A percentile compares a stretch with the other conserved stretches of the same genome.
These are phyloP conservation scores for Penicillium waksmanii DNA, from an alignment of 495 filamentous ascomycete genomes.

Conservation along the genomic window DNA sequence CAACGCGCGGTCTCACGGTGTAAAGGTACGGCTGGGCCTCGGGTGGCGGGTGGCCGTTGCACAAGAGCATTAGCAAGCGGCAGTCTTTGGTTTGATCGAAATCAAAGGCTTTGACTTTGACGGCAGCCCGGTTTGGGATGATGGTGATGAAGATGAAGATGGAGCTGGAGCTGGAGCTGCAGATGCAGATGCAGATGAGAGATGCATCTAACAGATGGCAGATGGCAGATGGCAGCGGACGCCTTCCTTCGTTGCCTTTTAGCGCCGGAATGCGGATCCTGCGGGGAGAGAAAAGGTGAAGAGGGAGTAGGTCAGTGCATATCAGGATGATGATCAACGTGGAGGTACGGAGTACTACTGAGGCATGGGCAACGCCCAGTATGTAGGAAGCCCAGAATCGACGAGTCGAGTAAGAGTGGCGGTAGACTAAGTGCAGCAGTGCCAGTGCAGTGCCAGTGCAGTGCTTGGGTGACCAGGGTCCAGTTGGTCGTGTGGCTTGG, in stretches of 20 bases:
- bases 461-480: too few species aligned
- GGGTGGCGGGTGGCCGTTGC: neutral
- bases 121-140: slow-evolving; percentile 1
- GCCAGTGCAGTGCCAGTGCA: too few species aligned
- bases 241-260: neutral
- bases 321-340: too few species aligned
- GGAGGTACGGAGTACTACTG: too few species aligned
- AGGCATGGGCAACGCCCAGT: too few species aligned
- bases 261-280: slow-evolving; percentile 1
- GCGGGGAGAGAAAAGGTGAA: neutral
- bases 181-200: neutral
- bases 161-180: too few species aligned
- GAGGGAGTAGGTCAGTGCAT: too few species aligned
- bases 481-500: too few species aligned
- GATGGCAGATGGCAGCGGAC: slow-evolving; percentile 2
- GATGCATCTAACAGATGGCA: neutral
- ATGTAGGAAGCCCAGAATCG: too few species aligned
- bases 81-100: neutral
- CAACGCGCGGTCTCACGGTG: neutral
- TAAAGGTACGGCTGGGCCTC: neutral
- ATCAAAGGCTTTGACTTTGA: neutral
- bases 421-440: too few species aligned
- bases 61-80: neutral
- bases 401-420: too few species aligned
- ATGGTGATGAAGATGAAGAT: neutral